These are phyloP conservation scores for Albatrellus ellisii DNA, from an alignment of 768 basidiomycete species.

Conservation along the genomic window DNA sequence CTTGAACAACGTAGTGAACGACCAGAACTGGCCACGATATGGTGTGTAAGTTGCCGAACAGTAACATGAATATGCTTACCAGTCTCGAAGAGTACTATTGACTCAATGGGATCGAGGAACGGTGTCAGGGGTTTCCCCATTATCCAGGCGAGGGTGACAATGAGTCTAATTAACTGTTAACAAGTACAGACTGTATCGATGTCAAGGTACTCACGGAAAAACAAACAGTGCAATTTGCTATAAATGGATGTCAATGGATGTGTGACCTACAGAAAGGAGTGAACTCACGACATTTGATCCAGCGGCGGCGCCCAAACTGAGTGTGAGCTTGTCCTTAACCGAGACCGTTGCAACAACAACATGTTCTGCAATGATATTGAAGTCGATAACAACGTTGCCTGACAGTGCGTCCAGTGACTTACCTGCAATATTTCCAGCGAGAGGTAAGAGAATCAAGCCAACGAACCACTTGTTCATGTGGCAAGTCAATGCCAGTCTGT, in stretches of 20 bases:
- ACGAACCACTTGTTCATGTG: slow-evolving; percentile 68
- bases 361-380: slow-evolving; percentile 40
- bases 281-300: slow-evolving; percentile 64
- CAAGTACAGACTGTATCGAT: not conserved
- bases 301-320: slow-evolving; percentile 83
- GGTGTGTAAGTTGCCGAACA: too few relatives aligned
- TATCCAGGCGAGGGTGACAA: too few relatives aligned
- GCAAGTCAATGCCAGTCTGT: slow-evolving; percentile 46
- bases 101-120: too few relatives aligned
- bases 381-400: slow-evolving; percentile 1
- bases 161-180: slow-evolving; percentile 33
- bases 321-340: slow-evolving; percentile 78
- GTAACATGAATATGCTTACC: too few relatives aligned
- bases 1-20: too few relatives aligned
- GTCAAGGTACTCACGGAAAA: slow-evolving; percentile 45
- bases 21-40: too few relatives aligned
- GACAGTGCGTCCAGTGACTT: slow-evolving; percentile 10
- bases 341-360: slow-evolving; percentile 86
- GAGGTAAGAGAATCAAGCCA: slow-evolving; percentile 78
- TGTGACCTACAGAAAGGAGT: not conserved
- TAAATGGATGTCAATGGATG: not conserved
- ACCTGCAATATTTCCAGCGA: slow-evolving; percentile 85
- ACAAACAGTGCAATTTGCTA: slow-evolving; percentile 81
- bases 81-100: too few relatives aligned
- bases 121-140: too few relatives aligned